Conservation (phyloP, 352 stramenopile species). For the Phytophthora tubulina region DNA sequence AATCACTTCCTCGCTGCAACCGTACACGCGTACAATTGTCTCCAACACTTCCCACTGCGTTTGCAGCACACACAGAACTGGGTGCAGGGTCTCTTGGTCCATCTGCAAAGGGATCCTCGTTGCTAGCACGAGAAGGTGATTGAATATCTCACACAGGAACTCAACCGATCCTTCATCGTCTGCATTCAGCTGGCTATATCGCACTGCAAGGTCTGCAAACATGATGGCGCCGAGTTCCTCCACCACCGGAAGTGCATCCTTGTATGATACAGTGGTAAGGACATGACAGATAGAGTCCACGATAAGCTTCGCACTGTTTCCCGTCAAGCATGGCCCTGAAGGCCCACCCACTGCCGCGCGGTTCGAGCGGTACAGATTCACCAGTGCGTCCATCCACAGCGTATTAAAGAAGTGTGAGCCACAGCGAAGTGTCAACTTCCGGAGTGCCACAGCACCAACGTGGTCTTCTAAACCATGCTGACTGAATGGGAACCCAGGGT, state of each 20-base stretch:
- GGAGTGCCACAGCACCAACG: constrained; percentile 70
- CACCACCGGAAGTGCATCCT: constrained; percentile 68
- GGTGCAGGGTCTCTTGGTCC: constrained; percentile 69
- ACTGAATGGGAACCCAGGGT: constrained; percentile 55
- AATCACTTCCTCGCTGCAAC: constrained; percentile 63
- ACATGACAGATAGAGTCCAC: constrained; percentile 79
- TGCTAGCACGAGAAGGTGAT: constrained; percentile 67
- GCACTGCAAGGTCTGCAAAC: constrained; percentile 67
- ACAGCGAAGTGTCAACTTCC: constrained; percentile 75
- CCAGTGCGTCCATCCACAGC: constrained; percentile 75
- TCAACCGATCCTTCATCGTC: constrained; percentile 61
- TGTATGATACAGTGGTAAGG: constrained; percentile 71
- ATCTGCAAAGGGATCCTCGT: constrained; percentile 69
- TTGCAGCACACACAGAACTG: constrained; percentile 64
- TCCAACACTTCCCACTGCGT: constrained; percentile 68
- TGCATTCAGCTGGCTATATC: constrained; percentile 52
- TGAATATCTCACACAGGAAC: constrained; percentile 68
- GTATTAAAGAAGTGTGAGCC: constrained; percentile 72
- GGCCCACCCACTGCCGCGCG: constrained; percentile 33
- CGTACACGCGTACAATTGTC: constrained; percentile 60
- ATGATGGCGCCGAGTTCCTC: constrained; percentile 70
- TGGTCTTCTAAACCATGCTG: constrained; percentile 68
- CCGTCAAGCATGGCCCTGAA: constrained; percentile 39
- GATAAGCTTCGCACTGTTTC: constrained; percentile 64
- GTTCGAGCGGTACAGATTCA: constrained; percentile 68